A percentile compares a stretch with the other conserved stretches of the same genome.
These are phyloP conservation scores for Sistotremastrum suecicum DNA, from an alignment of 768 basidiomycete genomes.

Conservation along the genomic window DNA sequence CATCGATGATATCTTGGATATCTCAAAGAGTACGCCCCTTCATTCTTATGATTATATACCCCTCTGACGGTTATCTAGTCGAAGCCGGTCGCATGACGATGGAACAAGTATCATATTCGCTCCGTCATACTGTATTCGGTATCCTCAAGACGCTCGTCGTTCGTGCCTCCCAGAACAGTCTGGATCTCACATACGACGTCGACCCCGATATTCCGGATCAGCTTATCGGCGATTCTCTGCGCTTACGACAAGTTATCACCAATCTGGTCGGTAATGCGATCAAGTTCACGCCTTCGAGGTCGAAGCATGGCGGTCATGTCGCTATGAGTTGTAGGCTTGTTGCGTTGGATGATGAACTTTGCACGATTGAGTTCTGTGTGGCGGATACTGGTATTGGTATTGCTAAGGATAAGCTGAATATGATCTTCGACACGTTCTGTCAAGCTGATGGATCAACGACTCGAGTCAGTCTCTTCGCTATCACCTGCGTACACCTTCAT, in stretches of 20 bases:
- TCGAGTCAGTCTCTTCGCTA: slow-evolving; percentile 35
- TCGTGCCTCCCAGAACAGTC: slow-evolving; percentile 89
- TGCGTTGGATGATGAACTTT: slow-evolving; percentile 65
- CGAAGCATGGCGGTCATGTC: slow-evolving; percentile 72
- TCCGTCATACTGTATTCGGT: slow-evolving; percentile 93
- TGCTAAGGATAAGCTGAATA: slow-evolving; percentile 92
- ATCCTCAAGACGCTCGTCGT: slow-evolving; percentile 97
- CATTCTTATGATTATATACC: slow-evolving; percentile 6
- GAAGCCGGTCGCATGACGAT: slow-evolving; percentile 99
- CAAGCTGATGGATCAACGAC: slow-evolving; percentile 99
- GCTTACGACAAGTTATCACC: slow-evolving; percentile 89
- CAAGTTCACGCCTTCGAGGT: slow-evolving; percentile 86
- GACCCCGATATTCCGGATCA: slow-evolving; percentile 95
- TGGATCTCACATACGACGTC: slow-evolving; percentile 93
- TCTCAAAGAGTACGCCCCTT: slow-evolving; percentile 80
- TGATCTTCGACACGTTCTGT: slow-evolving; percentile 98
- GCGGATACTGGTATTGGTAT: slow-evolving; percentile 98
- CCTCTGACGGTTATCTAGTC: slow-evolving; percentile 33
- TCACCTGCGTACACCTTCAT: slow-evolving; percentile 1
- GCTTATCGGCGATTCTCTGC: slow-evolving; percentile 89
- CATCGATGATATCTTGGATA: slow-evolving; percentile 99
- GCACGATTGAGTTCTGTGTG: slow-evolving; percentile 93
- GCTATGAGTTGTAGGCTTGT: slow-evolving; percentile 75
- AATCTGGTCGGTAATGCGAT: slow-evolving; percentile 93
- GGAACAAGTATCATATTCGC: slow-evolving; percentile 96